A percentile compares a stretch with the other conserved stretches of the same genome.
Conservation (phyloP, 768 basidiomycete genomes). For the Boletus reticulatus region DNA sequence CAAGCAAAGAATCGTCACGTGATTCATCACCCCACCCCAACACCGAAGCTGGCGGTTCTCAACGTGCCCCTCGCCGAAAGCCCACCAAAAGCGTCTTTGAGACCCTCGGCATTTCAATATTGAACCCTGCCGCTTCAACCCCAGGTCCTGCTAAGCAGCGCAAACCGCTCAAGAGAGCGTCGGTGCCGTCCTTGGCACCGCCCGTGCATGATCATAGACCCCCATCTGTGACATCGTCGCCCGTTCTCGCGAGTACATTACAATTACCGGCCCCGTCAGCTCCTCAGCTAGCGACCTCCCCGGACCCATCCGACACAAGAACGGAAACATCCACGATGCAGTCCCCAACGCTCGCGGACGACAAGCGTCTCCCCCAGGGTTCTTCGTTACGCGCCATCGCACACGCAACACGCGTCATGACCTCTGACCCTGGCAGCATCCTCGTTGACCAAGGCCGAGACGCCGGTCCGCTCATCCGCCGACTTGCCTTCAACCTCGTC, state of each 20-base stretch:
- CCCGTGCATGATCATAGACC: constrained; percentile 11
- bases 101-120: constrained; percentile 64
- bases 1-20: constrained; percentile 19
- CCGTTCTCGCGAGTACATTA: constrained; percentile 14
- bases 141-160: constrained; percentile 25
- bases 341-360: constrained; percentile 25
- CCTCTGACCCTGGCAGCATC: constrained; percentile 70
- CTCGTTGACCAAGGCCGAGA: constrained; percentile 69
- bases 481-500: constrained; percentile 67
- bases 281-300: constrained; percentile 28
- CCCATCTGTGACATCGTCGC: constrained; percentile 19
- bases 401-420: constrained; percentile 88
- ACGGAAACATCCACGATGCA: constrained; percentile 29
- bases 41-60: constrained; percentile 14
- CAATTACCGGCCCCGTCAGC: constrained; percentile 17
- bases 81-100: constrained; percentile 67
- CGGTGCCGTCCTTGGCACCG: constrained; percentile 17
- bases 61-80: constrained; percentile 34
- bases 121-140: constrained; percentile 46
- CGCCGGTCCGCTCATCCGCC: constrained; percentile 56
- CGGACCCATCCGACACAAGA: constrained; percentile 20
- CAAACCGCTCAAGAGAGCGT: constrained; percentile 21
- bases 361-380: constrained; percentile 49
- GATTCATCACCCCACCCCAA: constrained; percentile 21
- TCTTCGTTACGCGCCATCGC: constrained; percentile 71